These are phyloP conservation scores for Corinectria fuckeliana DNA, from an alignment of 2,329 filamentous ascomycete species.

Conservation along the genomic window DNA sequence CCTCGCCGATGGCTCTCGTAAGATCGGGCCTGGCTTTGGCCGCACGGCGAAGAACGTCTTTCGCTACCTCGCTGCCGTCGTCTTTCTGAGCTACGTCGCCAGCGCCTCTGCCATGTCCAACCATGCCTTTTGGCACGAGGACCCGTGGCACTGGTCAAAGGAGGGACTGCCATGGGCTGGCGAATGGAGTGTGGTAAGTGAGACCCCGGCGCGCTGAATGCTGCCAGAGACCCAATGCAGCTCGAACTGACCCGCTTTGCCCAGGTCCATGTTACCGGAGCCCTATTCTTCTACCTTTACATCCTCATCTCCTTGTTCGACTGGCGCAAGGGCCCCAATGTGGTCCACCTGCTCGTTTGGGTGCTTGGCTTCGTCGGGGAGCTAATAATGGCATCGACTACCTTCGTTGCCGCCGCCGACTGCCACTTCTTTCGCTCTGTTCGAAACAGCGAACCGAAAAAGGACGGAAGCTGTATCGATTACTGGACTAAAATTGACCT, in stretches of 20 bases:
- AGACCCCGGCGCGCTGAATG: conserved; percentile 10
- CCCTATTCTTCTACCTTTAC: conserved; percentile 86
- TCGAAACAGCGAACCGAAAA: conserved; percentile 33
- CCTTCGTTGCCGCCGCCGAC: conserved; percentile 71
- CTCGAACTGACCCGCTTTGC: conserved; percentile 30
- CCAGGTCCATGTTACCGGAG: conserved; percentile 84
- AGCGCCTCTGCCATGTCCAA: conserved; percentile 76
- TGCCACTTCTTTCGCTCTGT: conserved; percentile 64
- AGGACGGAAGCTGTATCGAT: conserved; percentile 43
- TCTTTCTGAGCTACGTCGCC: conserved; percentile 76
- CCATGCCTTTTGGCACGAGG: conserved; percentile 67
- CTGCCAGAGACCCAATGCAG: conserved; percentile 15
- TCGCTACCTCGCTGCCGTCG: conserved; percentile 73
- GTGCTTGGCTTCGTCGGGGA: conserved; percentile 75
- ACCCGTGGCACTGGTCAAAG: conserved; percentile 47
- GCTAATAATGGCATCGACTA: conserved; percentile 71
- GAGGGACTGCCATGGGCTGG: conserved; percentile 74
- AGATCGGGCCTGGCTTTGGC: conserved; percentile 63
- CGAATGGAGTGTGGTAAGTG: conserved; percentile 74
- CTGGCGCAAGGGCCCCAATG: conserved; percentile 78
- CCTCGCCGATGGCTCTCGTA: conserved; percentile 54
- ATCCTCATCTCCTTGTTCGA: conserved; percentile 88
- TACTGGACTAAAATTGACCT: conserved; percentile 63
- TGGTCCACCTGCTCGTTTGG: conserved; percentile 84
- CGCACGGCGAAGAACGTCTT: conserved; percentile 74